Evolutionary conservation across 2,329 filamentous ascomycete species (phyloP).

Genomic region (Aspergillus sp.): DNA sequence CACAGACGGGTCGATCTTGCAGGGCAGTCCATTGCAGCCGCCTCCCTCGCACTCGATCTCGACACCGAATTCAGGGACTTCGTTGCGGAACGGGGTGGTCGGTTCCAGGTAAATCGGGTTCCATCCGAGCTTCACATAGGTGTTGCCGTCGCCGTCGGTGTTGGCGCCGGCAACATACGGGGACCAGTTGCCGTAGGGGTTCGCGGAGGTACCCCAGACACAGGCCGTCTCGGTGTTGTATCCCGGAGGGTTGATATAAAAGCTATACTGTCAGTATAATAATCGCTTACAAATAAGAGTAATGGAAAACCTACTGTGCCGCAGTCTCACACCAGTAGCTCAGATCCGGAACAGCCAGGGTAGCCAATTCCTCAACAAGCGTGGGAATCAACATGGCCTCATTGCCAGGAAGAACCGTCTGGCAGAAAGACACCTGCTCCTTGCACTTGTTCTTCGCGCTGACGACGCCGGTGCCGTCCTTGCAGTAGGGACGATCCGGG

Average conservation of each 20-base stretch:
- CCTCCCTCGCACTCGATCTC: slow-evolving; percentile 68
- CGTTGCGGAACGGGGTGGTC: slow-evolving; percentile 55
- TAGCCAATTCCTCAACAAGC: slow-evolving; percentile 58
- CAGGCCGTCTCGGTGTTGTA: slow-evolving; percentile 62
- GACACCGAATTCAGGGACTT: slow-evolving; percentile 66
- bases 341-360: slow-evolving; percentile 69
- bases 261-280: slow-evolving; percentile 49
- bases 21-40: slow-evolving; percentile 72
- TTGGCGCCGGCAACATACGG: slow-evolving; percentile 78
- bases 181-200: slow-evolving; percentile 73
- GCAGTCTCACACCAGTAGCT: slow-evolving; percentile 73
- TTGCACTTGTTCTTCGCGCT: slow-evolving; percentile 66
- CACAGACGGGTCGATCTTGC: slow-evolving; percentile 65
- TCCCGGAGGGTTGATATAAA: slow-evolving; percentile 77
- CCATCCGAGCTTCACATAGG: slow-evolving; percentile 74
- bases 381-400: slow-evolving; percentile 83
- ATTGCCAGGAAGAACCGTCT: slow-evolving; percentile 76
- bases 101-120: slow-evolving; percentile 71
- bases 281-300: too few species aligned
- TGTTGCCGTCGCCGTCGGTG: slow-evolving; percentile 63
- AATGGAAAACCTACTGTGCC: slow-evolving; percentile 63
- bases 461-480: slow-evolving; percentile 67
- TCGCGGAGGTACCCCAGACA: slow-evolving; percentile 66
- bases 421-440: slow-evolving; percentile 69
- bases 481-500: slow-evolving; percentile 67